Conservation (phyloP, 495 filamentous ascomycete genomes). For the Schizothecium vesticola region DNA sequence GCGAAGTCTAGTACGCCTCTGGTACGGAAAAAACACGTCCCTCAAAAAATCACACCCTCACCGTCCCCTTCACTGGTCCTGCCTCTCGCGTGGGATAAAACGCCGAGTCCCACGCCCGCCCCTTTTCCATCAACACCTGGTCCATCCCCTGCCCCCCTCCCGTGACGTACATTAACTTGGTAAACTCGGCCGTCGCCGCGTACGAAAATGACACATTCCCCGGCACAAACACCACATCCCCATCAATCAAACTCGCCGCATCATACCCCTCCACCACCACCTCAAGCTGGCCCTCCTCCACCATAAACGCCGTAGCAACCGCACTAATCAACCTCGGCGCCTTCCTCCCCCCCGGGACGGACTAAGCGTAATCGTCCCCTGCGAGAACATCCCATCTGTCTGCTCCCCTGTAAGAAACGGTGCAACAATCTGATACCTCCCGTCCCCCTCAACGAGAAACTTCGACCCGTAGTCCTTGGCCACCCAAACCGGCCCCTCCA, state of each 20-base stretch:
- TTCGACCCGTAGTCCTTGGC: conserved; percentile 41
- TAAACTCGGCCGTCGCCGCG: conserved; percentile 28
- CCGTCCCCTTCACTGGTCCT: not conserved
- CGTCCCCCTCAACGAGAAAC: conserved; percentile 28
- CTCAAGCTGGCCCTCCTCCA: conserved; percentile 36
- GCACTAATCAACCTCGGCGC: not conserved
- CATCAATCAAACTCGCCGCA: conserved; percentile 21
- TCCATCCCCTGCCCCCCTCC: conserved; percentile 33
- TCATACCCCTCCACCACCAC: conserved; percentile 31
- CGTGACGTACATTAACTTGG: conserved; percentile 39
- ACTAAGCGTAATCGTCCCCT: conserved; percentile 31
- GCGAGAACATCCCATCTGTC: conserved; percentile 34
- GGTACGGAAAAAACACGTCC: too few species aligned
- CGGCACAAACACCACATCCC: conserved; percentile 41
- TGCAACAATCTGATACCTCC: conserved; percentile 39
- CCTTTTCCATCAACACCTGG: not conserved
- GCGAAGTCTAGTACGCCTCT: too few species aligned
- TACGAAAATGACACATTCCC: conserved; percentile 28
- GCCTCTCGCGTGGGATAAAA: not conserved
- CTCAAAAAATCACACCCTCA: not conserved
- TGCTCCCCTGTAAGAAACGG: conserved; percentile 37
- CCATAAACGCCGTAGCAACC: conserved; percentile 35
- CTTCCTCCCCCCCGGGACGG: conserved; percentile 11
- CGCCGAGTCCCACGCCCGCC: not conserved
- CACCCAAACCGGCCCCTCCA: conserved; percentile 34